These are phyloP conservation scores for Boletus semigastroideus DNA, from an alignment of 1,284 basidiomycete species.

Conservation along the genomic window DNA sequence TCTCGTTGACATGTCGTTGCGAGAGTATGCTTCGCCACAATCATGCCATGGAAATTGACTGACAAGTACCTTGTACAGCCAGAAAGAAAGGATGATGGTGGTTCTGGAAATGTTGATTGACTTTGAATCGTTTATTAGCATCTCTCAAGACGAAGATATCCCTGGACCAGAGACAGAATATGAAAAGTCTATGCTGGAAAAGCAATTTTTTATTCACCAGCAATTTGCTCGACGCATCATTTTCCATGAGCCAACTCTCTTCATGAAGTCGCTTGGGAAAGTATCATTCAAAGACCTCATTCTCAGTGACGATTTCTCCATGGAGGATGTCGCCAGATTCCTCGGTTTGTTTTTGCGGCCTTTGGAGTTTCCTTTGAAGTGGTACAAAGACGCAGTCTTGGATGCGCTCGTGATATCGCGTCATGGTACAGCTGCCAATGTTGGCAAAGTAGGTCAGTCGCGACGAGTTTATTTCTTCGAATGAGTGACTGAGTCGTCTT, in stretches of 20 bases:
- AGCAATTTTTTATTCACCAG: background rate
- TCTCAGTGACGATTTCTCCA: constrained; percentile 27
- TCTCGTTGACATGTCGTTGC: constrained; percentile 24
- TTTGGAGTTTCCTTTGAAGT: constrained; percentile 9
- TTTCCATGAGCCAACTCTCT: constrained; percentile 28
- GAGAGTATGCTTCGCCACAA: constrained; percentile 15
- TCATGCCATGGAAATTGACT: background rate
- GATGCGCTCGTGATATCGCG: constrained; percentile 28
- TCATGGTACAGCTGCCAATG: constrained; percentile 10
- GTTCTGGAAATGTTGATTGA: background rate
- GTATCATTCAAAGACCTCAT: constrained; percentile 34
- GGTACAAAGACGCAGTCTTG: constrained; percentile 19
- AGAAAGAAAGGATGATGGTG: background rate
- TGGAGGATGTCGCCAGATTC: constrained; percentile 19
- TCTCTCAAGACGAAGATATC: background rate
- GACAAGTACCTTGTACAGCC: background rate
- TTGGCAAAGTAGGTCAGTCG: constrained; percentile 8
- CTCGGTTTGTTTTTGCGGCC: background rate
- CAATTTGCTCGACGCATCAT: constrained; percentile 30
- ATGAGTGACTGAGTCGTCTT: background rate
- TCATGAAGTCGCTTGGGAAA: constrained; percentile 27
- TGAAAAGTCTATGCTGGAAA: background rate
- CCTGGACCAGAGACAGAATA: background rate
- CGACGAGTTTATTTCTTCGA: background rate
- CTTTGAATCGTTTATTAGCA: background rate